Evolutionary conservation across 495 filamentous ascomycete genomes (phyloP).

Genomic region (Platismatia glauca): DNA sequence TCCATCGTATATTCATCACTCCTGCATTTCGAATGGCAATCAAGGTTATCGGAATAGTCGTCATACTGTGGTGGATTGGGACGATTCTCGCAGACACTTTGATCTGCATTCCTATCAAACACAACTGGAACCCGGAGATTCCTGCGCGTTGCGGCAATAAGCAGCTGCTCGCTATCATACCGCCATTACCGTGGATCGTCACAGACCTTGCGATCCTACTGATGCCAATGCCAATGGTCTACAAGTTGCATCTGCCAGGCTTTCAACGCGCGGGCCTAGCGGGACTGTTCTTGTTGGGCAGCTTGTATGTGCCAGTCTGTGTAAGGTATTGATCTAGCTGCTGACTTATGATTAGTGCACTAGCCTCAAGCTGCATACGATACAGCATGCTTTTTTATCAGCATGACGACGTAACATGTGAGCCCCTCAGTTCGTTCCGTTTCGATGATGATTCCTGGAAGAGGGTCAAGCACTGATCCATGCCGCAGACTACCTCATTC

Average conservation of each 20-base stretch:
- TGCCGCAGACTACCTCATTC: conserved; percentile 22
- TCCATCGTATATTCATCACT: conserved; percentile 31
- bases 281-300: conserved; percentile 34
- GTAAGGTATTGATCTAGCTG: not conserved
- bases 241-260: conserved; percentile 29
- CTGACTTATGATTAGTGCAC: conserved; percentile 21
- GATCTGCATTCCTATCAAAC: conserved; percentile 19
- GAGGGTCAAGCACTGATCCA: not conserved
- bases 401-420: conserved; percentile 19
- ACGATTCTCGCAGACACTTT: conserved; percentile 17
- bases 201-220: conserved; percentile 29
- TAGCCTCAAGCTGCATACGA: conserved; percentile 29
- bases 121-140: conserved; percentile 18
- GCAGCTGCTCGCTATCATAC: conserved; percentile 21
- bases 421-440: not conserved
- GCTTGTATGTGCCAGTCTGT: conserved; percentile 28
- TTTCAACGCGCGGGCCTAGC: conserved; percentile 32
- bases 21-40: conserved; percentile 15
- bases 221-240: conserved; percentile 31
- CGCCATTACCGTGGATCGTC: conserved; percentile 28
- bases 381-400: conserved; percentile 29
- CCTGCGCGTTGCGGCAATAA: conserved; percentile 27
- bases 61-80: conserved; percentile 20
- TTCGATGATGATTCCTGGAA: not conserved
- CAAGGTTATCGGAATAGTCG: conserved; percentile 16